Percentiles rank a stretch among this genome's conserved stretches.
phyloP scores from a whole-genome alignment of 1,284 basidiomycete species.

The Trichosporon sp. region DNA sequence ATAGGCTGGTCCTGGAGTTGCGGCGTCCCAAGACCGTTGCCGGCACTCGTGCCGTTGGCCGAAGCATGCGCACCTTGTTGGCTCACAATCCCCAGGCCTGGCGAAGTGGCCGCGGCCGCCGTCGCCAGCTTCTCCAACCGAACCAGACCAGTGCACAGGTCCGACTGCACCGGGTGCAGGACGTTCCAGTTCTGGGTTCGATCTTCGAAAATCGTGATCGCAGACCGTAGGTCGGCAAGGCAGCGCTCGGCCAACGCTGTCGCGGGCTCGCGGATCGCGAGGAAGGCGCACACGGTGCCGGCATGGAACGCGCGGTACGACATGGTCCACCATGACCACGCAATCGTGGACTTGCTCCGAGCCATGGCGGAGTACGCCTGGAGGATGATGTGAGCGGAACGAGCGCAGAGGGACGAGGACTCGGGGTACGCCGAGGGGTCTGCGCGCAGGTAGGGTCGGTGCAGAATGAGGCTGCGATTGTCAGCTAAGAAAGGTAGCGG shows the following conservation, averaged over 20 bases:
- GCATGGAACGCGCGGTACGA: conserved; percentile 48
- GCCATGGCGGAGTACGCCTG: conserved; percentile 40
- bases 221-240: conserved; percentile 38
- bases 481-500: neutral
- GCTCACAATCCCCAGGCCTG: conserved; percentile 6
- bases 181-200: conserved; percentile 40
- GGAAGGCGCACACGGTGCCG: conserved; percentile 47
- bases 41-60: neutral
- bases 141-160: conserved; percentile 44
- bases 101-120: conserved; percentile 15
- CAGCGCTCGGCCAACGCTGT: conserved; percentile 40
- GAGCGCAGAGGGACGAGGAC: conserved; percentile 40
- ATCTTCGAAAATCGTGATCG: conserved; percentile 43
- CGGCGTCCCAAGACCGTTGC: neutral
- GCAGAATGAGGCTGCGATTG: conserved; percentile 40
- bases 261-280: conserved; percentile 47
- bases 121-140: conserved; percentile 44
- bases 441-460: conserved; percentile 48
- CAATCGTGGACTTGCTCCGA: conserved; percentile 35
- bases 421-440: conserved; percentile 47
- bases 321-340: conserved; percentile 50
- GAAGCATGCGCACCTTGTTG: conserved; percentile 1
- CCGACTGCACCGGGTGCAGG: conserved; percentile 46
- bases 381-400: conserved; percentile 43
- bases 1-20: conserved; percentile 4